These are phyloP conservation scores for Salvia miltiorrhiza DNA, from an alignment of 257 asterid genomes.

Conservation along the genomic window DNA sequence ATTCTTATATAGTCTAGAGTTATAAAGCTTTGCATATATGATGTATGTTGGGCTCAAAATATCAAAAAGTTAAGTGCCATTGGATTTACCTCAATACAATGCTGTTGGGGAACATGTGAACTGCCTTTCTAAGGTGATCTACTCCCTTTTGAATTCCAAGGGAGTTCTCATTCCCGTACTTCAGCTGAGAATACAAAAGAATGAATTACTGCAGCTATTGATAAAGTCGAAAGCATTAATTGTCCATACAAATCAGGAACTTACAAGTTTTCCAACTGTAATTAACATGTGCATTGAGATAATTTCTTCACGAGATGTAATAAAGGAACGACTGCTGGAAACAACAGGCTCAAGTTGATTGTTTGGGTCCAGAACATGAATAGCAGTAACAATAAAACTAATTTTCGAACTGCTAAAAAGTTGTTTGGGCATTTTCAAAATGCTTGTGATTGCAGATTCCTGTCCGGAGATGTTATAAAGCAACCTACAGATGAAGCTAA, in stretches of 20 bases:
- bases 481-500: slow-evolving; percentile 73
- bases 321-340: slow-evolving; percentile 59
- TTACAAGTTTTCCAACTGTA: slow-evolving; percentile 77
- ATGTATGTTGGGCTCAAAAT: neutral
- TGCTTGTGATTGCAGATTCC: slow-evolving; percentile 64
- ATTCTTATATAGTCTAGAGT: neutral
- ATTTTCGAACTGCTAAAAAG: slow-evolving; percentile 61
- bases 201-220: slow-evolving; percentile 6
- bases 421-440: slow-evolving; percentile 79
- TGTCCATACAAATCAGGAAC: slow-evolving; percentile 27
- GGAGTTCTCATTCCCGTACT: slow-evolving; percentile 39
- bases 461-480: slow-evolving; percentile 64
- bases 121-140: slow-evolving; percentile 73
- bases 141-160: slow-evolving; percentile 70
- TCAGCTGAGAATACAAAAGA: slow-evolving; percentile 55
- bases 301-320: slow-evolving; percentile 53
- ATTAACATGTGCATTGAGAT: slow-evolving; percentile 64
- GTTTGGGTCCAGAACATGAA: slow-evolving; percentile 67
- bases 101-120: slow-evolving; percentile 85
- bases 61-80: neutral
- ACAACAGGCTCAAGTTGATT: slow-evolving; percentile 70
- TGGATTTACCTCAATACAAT: slow-evolving; percentile 58
- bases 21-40: slow-evolving; percentile 1
- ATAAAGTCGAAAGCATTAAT: slow-evolving; percentile 1
- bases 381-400: slow-evolving; percentile 66